Conservation (phyloP, 768 basidiomycete species). For the Pisolithus albus region DNA sequence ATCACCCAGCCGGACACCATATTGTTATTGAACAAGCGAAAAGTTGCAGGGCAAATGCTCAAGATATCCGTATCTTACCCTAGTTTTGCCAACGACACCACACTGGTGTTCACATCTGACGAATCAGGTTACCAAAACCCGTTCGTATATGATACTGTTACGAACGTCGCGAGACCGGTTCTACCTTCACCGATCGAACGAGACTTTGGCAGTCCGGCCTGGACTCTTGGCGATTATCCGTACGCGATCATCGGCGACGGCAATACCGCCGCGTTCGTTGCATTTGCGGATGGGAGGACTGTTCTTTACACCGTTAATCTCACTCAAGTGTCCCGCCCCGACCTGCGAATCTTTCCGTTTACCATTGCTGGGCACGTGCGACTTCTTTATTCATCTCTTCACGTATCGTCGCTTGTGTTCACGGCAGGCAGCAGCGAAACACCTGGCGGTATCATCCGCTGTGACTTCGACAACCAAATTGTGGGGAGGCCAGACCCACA, state of each 20-base stretch:
- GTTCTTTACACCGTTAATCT: slow-evolving; percentile 28
- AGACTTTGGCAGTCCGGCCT: slow-evolving; percentile 20
- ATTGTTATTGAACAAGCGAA: slow-evolving; percentile 32
- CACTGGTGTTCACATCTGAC: slow-evolving; percentile 59
- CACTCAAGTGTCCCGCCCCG: neutral
- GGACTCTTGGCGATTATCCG: slow-evolving; percentile 13
- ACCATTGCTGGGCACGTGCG: slow-evolving; percentile 10
- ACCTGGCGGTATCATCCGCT: slow-evolving; percentile 8
- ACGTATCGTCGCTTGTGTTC: slow-evolving; percentile 7
- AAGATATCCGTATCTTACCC: slow-evolving; percentile 55
- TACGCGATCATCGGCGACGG: slow-evolving; percentile 19
- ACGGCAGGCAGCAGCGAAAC: neutral
- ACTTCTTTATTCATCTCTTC: neutral
- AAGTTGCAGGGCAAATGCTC: slow-evolving; percentile 46
- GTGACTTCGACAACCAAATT: too few relatives aligned
- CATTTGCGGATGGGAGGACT: slow-evolving; percentile 22
- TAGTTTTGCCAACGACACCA: slow-evolving; percentile 48
- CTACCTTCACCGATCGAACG: slow-evolving; percentile 14
- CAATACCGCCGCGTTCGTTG: slow-evolving; percentile 25
- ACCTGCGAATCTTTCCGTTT: slow-evolving; percentile 5
- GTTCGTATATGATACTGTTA: slow-evolving; percentile 41
- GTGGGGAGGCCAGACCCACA: too few relatives aligned
- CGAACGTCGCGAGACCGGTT: slow-evolving; percentile 19
- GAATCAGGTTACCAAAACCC: slow-evolving; percentile 59
- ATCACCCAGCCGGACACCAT: slow-evolving; percentile 18